Evolutionary conservation across 768 basidiomycete genomes (phyloP).

Genomic region (Lentinula detonsa): DNA sequence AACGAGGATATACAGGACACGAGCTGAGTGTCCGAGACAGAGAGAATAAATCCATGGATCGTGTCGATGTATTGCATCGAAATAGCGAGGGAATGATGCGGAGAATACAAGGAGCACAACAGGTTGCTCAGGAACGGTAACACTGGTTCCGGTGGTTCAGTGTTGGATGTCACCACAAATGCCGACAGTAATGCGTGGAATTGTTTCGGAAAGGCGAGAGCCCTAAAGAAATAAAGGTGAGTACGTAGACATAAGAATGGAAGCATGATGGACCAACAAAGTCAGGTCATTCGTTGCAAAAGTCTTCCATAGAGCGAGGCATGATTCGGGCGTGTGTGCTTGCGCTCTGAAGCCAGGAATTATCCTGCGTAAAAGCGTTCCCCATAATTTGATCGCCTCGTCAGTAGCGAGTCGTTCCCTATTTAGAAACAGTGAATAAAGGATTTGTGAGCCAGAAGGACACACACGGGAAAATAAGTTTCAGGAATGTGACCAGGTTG

Average conservation of each 20-base stretch:
- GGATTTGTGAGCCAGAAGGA: conserved; percentile 23
- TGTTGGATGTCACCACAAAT: conserved; percentile 11
- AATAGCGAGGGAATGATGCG: conserved; percentile 17
- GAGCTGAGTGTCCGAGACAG: neutral
- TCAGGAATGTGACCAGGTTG: neutral
- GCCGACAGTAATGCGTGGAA: conserved; percentile 17
- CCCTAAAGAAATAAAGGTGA: neutral
- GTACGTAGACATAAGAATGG: neutral
- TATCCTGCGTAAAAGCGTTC: conserved; percentile 22
- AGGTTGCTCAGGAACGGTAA: conserved; percentile 22
- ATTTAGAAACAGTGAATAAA: conserved; percentile 44
- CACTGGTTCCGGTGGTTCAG: conserved; percentile 15
- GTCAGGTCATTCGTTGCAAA: neutral
- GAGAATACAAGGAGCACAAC: conserved; percentile 29
- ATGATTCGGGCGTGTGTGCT: neutral
- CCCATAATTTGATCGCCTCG: conserved; percentile 8
- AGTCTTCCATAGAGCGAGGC: neutral
- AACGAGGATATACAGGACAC: neutral
- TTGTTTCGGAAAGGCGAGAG: conserved; percentile 14
- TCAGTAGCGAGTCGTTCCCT: neutral
- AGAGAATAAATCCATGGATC: conserved; percentile 20
- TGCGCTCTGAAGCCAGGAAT: conserved; percentile 35
- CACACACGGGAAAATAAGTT: neutral
- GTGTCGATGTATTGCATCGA: conserved; percentile 25
- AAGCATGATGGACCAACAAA: conserved; percentile 1